These are phyloP conservation scores for Phoenix dactylifera DNA, from an alignment of 176 grass and related monocot species.

Conservation along the genomic window DNA sequence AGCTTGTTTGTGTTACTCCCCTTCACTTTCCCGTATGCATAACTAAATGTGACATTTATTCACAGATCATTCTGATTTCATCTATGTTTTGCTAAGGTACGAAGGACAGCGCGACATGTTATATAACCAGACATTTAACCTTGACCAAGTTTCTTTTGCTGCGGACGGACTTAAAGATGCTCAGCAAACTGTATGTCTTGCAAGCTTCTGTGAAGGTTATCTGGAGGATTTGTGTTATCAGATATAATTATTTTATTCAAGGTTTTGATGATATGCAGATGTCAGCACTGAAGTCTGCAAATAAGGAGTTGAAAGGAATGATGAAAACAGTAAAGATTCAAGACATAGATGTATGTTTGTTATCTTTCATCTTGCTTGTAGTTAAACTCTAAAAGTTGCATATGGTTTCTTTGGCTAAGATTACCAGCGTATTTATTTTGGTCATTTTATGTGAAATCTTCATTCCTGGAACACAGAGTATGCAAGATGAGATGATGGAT, in stretches of 20 bases:
- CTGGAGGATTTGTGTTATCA: no score
- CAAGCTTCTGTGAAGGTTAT: neutral
- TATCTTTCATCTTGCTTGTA: neutral
- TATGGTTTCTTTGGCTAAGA: neutral
- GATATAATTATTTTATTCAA: no score
- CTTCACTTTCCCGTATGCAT: no score
- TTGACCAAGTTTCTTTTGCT: slow-evolving; percentile 89
- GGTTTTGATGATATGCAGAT: slow-evolving; percentile 31
- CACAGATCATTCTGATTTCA: neutral
- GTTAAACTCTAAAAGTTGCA: neutral
- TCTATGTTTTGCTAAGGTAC: slow-evolving; percentile 46
- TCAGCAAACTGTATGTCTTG: slow-evolving; percentile 62
- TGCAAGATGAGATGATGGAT: slow-evolving; percentile 99
- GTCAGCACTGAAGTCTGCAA: slow-evolving; percentile 78
- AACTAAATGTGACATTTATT: no score
- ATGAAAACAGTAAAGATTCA: slow-evolving; percentile 94
- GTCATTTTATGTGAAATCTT: neutral
- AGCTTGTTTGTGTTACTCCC: no score
- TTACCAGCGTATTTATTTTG: no score
- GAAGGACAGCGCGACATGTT: slow-evolving; percentile 93
- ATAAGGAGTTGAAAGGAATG: slow-evolving; percentile 93
- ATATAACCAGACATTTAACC: slow-evolving; percentile 88
- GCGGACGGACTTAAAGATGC: slow-evolving; percentile 88
- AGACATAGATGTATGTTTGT: slow-evolving; percentile 72
- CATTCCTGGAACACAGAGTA: slow-evolving; percentile 40